Evolutionary conservation across 2,329 filamentous ascomycete genomes (phyloP), one percentile per base, ranked within the genome.

Genomic region (Dothistroma pini): DNA sequence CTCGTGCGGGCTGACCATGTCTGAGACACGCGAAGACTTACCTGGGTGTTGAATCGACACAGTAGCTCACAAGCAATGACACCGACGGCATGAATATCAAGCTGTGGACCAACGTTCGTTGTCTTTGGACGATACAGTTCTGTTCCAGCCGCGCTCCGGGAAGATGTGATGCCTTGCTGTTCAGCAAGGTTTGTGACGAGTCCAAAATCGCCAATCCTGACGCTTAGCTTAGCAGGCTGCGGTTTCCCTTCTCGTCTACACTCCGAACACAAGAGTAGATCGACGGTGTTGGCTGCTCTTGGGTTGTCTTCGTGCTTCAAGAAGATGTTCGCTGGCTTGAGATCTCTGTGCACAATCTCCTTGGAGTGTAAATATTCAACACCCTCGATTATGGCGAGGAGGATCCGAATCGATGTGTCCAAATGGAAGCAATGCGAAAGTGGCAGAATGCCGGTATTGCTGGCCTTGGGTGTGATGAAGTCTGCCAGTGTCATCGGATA

Each of bases 261-360:
- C 1, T 76, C 66, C 10, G 68, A 66, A 66, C 84, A 86, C 0
- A 66, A 71, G 1, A 76, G 74, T 1, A 82, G 68, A 49, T 82
- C 74, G n/a, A 81, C 75, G 21, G 81, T 79, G 4, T 61, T 63
- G 41, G 61, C 59, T 21, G 54, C 57, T 56, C 59, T 66, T 1
- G 62, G 65, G 59, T 64, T 71, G 31, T 68, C 72, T 19, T 77
- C 73, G n/a, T 80, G 70, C 2, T 82, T 83, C 0, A 89, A 75
- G 72, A 89, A 88, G 31, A 89, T 83, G 65, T 89, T 89, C 2
- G 83, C 84, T 0, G 87, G 87, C 68, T 89, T 89, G 22, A 89
- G 77, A 68, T 89, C 87, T 10, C 86, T 83, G 67, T 89, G 87
- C 0, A 88, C 80, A 53, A 89, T 82, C 6, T 80, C 79, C 61